Evolutionary conservation across 164 flowering plant genomes (phyloP).

Genomic region (Nelumbo lutea): DNA sequence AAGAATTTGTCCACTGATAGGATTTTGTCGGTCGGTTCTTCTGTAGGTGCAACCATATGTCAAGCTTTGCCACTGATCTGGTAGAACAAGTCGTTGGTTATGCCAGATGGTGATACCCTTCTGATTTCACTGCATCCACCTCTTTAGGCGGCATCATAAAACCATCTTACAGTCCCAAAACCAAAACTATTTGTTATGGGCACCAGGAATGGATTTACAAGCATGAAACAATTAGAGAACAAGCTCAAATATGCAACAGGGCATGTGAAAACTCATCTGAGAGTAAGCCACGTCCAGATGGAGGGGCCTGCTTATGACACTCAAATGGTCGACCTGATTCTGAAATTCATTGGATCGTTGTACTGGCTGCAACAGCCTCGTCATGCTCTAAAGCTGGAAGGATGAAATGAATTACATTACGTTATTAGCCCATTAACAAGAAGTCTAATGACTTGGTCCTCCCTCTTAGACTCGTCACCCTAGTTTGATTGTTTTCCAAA

Average conservation of each 20-base stretch:
- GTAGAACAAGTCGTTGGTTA: slow-evolving; percentile 75
- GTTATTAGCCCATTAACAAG: too few relatives aligned
- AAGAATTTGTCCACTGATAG: slow-evolving; percentile 35
- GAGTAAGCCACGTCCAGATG: slow-evolving; percentile 81
- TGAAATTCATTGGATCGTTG: slow-evolving; percentile 50
- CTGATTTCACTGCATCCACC: slow-evolving; percentile 79
- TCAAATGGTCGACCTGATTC: slow-evolving; percentile 65
- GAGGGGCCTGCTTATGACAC: slow-evolving; percentile 72
- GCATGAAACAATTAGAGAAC: slow-evolving; percentile 71
- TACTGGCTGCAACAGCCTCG: slow-evolving; percentile 8
- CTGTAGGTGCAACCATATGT: slow-evolving; percentile 65
- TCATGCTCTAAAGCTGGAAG: too few relatives aligned
- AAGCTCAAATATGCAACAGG: slow-evolving; percentile 80
- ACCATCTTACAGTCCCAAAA: slow-evolving; percentile 65
- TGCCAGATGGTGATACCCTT: slow-evolving; percentile 86
- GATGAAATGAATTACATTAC: too few relatives aligned
- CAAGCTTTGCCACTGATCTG: slow-evolving; percentile 88
- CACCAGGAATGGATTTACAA: slow-evolving; percentile 86
- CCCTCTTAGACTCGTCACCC: too few relatives aligned
- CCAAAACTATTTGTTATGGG: slow-evolving; percentile 96
- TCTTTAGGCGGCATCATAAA: slow-evolving; percentile 87
- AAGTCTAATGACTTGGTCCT: too few relatives aligned
- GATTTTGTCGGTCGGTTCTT: slow-evolving; percentile 73
- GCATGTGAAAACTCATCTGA: slow-evolving; percentile 62
- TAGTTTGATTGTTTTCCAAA: too few relatives aligned